Conservation (phyloP, 2,329 filamentous ascomycete genomes). For the Colletotrichum shisoi region DNA sequence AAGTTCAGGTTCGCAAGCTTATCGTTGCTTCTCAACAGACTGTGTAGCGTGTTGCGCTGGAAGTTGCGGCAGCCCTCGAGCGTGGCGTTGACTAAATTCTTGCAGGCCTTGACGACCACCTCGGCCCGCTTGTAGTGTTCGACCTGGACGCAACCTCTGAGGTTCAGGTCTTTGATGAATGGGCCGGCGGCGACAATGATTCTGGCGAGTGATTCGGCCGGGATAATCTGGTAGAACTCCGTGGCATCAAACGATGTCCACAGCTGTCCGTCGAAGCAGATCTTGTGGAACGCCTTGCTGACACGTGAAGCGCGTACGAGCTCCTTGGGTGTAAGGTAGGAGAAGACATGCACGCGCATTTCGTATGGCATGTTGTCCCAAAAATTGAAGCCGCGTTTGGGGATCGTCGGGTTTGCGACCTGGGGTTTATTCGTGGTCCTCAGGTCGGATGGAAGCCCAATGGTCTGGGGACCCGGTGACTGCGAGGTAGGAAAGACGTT, state of each 20-base stretch:
- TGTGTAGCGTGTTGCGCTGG: slow-evolving; percentile 77
- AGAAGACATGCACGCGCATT: slow-evolving; percentile 78
- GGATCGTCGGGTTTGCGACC: slow-evolving; percentile 36
- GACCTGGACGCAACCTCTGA: slow-evolving; percentile 89
- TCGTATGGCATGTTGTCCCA: slow-evolving; percentile 86
- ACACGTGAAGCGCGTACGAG: slow-evolving; percentile 80
- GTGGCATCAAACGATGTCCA: slow-evolving; percentile 87
- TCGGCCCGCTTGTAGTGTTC: slow-evolving; percentile 80
- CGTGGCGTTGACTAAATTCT: slow-evolving; percentile 85
- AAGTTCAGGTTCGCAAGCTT: slow-evolving; percentile 85
- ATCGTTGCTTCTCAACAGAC: slow-evolving; percentile 75
- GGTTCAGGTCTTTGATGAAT: slow-evolving; percentile 88
- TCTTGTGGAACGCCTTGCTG: slow-evolving; percentile 77
- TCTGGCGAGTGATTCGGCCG: slow-evolving; percentile 80
- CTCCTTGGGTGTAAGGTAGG: slow-evolving; percentile 79
- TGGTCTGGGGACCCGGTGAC: slow-evolving; percentile 53
- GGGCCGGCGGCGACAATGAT: slow-evolving; percentile 87
- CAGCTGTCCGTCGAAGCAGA: slow-evolving; percentile 93
- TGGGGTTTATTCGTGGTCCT: slow-evolving; percentile 26
- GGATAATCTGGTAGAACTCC: slow-evolving; percentile 86
- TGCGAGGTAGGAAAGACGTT: slow-evolving; percentile 53
- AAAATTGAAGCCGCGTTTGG: slow-evolving; percentile 62
- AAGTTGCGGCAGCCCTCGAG: slow-evolving; percentile 91
- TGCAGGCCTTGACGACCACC: slow-evolving; percentile 81
- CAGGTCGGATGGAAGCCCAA: slow-evolving; percentile 70